These are phyloP conservation scores for Hapsidospora chrysogenum DNA, from an alignment of 495 filamentous ascomycete genomes.

Conservation along the genomic window DNA sequence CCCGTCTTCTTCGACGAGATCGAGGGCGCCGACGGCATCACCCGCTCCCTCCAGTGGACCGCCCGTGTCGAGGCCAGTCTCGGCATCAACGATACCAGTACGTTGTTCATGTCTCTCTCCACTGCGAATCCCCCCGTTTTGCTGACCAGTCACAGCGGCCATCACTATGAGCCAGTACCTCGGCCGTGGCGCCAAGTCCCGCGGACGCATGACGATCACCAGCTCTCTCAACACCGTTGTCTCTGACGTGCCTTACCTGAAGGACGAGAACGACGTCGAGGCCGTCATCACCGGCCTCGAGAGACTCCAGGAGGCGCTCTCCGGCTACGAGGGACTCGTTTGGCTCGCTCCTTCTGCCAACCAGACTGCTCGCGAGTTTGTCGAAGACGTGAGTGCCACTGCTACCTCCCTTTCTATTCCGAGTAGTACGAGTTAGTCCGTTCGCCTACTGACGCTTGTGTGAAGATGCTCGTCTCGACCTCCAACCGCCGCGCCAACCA, in stretches of 20 bases:
- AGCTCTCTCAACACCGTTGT: conserved; percentile 36
- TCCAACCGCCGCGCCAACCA: conserved; percentile 48
- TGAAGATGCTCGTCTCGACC: conserved; percentile 27
- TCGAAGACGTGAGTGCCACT: no score
- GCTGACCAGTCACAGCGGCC: conserved; percentile 20
- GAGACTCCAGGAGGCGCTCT: conserved; percentile 38
- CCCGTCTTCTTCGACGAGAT: conserved; percentile 46
- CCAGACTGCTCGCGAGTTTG: conserved; percentile 33
- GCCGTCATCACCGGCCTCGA: conserved; percentile 36
- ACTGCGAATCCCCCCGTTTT: background rate
- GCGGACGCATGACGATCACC: conserved; percentile 47
- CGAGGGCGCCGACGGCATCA: conserved; percentile 42
- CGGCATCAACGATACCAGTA: conserved; percentile 16
- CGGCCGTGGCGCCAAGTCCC: conserved; percentile 41
- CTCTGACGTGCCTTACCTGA: conserved; percentile 35
- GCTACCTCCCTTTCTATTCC: no score
- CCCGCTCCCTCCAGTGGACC: conserved; percentile 49
- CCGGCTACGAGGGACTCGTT: conserved; percentile 33
- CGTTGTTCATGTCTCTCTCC: background rate
- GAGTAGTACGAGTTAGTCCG: no score
- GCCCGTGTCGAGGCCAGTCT: conserved; percentile 40
- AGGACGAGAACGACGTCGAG: conserved; percentile 31
- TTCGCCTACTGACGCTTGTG: background rate
- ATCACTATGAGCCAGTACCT: conserved; percentile 53
- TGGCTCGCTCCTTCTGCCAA: conserved; percentile 34